Base-by-base conservation (phyloP, 371 early-diverging fungal genomes). In the Lichtheimia hyalospora region DNA sequence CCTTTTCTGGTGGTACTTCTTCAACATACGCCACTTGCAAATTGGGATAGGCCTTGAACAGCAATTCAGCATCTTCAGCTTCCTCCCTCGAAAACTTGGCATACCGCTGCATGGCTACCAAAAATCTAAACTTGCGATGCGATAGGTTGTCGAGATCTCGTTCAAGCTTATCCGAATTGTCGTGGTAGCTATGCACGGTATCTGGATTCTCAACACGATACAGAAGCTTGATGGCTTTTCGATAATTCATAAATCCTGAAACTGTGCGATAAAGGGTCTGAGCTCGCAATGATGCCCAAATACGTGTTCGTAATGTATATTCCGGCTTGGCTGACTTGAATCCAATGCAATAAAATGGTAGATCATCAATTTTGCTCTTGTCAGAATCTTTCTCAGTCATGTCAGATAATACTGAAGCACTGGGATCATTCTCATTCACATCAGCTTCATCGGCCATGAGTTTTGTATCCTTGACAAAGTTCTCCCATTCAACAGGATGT, bases 31-130 rank as follows among this genome's bases (percentile, higher is more conserved):
- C 86, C 40, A 95, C 89, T 69, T 92, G 89, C 16, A 95, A 74
- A 40, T 87, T 85, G 0, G 94, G 93, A 53, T 88, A 95, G 0
- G 89, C 85, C 20, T 82, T 81, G 49, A 94, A 73, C 60, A 95
- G 67, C 52, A 92, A 85, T 57, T 93, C 93, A 0, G 87, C 85
- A 34, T 92, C 87, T 65, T 90, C 94, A 39, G 76, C 78, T 70
- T 95, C 94, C 34, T 87, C 84, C 44, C 81, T 72, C 64, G 73
- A 84, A 73, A 95, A 92, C 64, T 85, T 85, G 15, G 84, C 82
- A 67, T 77, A 94, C 15, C 93, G 89, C 71, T 95, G 95, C 95
- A 95, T 95, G 20, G 94, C 90, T 1, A 95, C 86, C 44, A 94
- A 69, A 63, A 92, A 90, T 64, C 85, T 88, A 73, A 95, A 93